Evolutionary conservation across 2,329 filamentous ascomycete genomes (phyloP), one percentile per base, ranked within the genome.

Genomic region (Fusarium denticulatum): DNA sequence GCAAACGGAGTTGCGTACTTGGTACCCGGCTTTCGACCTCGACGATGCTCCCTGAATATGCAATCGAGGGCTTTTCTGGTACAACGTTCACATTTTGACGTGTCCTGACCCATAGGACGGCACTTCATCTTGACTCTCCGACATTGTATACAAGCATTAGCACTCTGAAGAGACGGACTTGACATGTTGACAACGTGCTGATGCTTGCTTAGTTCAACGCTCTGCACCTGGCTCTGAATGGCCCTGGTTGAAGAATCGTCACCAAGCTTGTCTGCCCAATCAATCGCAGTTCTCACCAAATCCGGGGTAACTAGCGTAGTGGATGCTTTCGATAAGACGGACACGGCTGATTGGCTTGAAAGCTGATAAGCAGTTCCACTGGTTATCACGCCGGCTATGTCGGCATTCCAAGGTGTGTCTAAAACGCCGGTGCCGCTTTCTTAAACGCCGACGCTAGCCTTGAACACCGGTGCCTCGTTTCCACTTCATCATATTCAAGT

Each of bases 281-380:
- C 10, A 53, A 10, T 10, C 14, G 6, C 2, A 8, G 4, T n/a
- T 16, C 7, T 22, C 11, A 10, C 20, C 3, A n/a, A 55, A 55
- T 28, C 50, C 1, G 50, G 50, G 34, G 50, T 28, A 39, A n/a
- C 7, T 22, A 39, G 34, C 13, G 14, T n/a, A 10, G 24, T 40
- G 34, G 50, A 40, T 20, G 1, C 4, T 5, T 0, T 13, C 11
- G 50, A 55, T 53, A 53, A 39, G 20, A 18, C 2, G 0, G 14
- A 2, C 4, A 7, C 0, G 28, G 11, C 1, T 53, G 14, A 53
- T 53, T n/a, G 50, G 50, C 13, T 7, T 2, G 3, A 0, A 2
- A 7, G 14, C 18, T 5, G 34, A 53, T 37, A 28, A 37, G 14
- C 0, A 15, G 3, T 0, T 18, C 4, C 4, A 5, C 20, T 28